phyloP scores from a whole-genome alignment of 2,329 filamentous ascomycete genomes.

The Nemania diffusa region DNA sequence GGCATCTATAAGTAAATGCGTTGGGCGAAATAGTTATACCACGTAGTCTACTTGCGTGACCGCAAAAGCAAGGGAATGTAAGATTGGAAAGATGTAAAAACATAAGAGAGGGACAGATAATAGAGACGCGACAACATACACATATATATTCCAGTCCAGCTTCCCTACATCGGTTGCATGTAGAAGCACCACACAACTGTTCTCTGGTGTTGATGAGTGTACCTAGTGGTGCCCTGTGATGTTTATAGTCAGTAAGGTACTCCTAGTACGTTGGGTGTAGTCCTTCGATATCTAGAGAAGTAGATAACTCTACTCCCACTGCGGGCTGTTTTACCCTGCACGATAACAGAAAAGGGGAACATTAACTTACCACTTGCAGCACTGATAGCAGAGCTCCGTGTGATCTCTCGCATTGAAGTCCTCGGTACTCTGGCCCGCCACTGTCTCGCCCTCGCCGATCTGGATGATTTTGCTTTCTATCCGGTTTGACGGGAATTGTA shows the following conservation, averaged over 20 bases:
- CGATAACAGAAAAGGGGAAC: background rate
- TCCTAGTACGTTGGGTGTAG: too few species aligned
- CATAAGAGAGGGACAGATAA: too few species aligned
- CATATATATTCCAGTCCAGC: slow-evolving; percentile 11
- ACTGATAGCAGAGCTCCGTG: slow-evolving; percentile 32
- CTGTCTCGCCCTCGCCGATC: slow-evolving; percentile 21
- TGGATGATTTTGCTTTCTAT: slow-evolving; percentile 1
- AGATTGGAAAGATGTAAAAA: too few species aligned
- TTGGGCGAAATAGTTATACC: background rate
- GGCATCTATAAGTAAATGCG: background rate
- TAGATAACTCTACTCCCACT: too few species aligned
- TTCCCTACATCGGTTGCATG: slow-evolving; percentile 14
- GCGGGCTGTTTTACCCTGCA: too few species aligned
- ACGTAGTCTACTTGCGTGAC: background rate
- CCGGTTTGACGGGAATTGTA: background rate
- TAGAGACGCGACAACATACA: slow-evolving; percentile 20
- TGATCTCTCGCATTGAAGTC: background rate
- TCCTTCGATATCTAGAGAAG: too few species aligned
- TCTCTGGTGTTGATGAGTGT: too few species aligned
- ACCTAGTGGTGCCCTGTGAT: too few species aligned
- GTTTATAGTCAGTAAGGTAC: too few species aligned
- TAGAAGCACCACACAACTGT: too few species aligned
- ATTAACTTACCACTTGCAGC: slow-evolving; percentile 32
- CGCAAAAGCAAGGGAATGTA: background rate
- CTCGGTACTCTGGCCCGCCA: slow-evolving; percentile 23